Conservation (phyloP, 352 stramenopile species). For the Aphanomyces cochlioides region DNA sequence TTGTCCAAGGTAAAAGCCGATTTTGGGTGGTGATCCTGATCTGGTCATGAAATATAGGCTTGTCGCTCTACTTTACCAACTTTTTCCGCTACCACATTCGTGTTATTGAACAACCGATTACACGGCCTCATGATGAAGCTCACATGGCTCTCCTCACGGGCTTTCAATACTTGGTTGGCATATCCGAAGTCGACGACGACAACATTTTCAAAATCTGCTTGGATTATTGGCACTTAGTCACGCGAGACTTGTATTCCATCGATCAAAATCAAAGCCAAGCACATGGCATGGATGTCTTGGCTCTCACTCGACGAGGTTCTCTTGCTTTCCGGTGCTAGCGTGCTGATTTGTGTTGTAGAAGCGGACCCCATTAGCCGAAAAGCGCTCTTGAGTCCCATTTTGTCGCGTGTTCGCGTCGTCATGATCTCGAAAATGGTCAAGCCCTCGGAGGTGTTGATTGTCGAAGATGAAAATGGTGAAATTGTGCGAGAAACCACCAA, state of each 20-base stretch:
- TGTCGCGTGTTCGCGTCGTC: constrained; percentile 94
- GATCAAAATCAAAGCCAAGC: constrained; percentile 69
- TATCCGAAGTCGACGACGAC: constrained; percentile 91
- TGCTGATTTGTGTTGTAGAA: neutral
- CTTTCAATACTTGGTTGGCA: constrained; percentile 90
- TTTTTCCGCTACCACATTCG: constrained; percentile 94
- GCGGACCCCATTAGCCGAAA: constrained; percentile 38
- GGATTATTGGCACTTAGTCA: constrained; percentile 97
- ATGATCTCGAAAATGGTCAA: constrained; percentile 99
- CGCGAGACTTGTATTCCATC: constrained; percentile 94
- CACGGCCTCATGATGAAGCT: constrained; percentile 70
- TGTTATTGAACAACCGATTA: constrained; percentile 90
- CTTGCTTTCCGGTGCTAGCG: neutral
- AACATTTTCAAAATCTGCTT: constrained; percentile 99
- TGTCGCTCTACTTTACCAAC: constrained; percentile 97
- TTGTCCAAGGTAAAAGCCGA: constrained; percentile 79
- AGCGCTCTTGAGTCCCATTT: constrained; percentile 75
- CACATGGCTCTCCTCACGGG: constrained; percentile 89
- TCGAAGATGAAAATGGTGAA: constrained; percentile 99
- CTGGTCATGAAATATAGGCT: constrained; percentile 32
- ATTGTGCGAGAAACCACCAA: constrained; percentile 97
- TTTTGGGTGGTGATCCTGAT: neutral
- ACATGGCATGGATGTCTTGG: constrained; percentile 45
- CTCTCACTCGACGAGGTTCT: constrained; percentile 42
- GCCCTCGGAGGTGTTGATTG: constrained; percentile 99